Conservation (phyloP, 768 basidiomycete genomes). For the Pseudohyphozyma bogoriensis region DNA sequence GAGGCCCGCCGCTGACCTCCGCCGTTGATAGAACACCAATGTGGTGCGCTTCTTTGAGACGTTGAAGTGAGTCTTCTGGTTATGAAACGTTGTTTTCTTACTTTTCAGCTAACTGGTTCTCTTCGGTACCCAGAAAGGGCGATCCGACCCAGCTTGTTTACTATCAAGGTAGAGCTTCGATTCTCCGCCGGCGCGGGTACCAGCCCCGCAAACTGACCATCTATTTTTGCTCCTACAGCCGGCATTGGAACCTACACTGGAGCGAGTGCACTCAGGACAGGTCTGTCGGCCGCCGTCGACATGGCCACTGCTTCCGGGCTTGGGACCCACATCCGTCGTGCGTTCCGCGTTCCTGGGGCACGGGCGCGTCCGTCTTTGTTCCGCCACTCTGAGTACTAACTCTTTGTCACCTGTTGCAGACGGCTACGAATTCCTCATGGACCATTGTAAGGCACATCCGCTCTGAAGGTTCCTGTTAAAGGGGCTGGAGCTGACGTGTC, state of each 20-base stretch:
- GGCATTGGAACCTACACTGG: not conserved
- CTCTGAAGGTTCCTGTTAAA: too few species aligned
- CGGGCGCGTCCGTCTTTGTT: too few species aligned
- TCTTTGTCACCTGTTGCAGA: too few species aligned
- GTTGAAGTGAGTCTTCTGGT: not conserved
- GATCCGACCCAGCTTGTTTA: slow-evolving; percentile 49
- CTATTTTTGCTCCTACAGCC: too few species aligned
- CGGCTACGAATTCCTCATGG: not conserved
- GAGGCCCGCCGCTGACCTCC: too few species aligned
- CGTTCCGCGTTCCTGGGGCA: not conserved
- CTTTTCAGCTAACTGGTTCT: not conserved
- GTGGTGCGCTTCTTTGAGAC: not conserved
- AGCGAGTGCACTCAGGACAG: not conserved
- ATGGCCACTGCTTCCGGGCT: not conserved
- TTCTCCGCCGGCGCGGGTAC: too few species aligned
- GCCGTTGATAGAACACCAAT: not conserved
- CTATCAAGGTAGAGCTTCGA: too few species aligned
- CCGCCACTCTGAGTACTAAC: too few species aligned
- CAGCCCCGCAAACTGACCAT: too few species aligned
- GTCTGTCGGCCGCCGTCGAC: not conserved
- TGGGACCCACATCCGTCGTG: slow-evolving; percentile 43
- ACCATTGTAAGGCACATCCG: too few species aligned
- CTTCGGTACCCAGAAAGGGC: slow-evolving; percentile 20
- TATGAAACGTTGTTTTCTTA: not conserved
- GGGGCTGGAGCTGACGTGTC: too few species aligned